A percentile compares a stretch with the other conserved stretches of the same genome.
Conservation (phyloP, 1,284 basidiomycete genomes). For the Cryptococcus hybrid region DNA sequence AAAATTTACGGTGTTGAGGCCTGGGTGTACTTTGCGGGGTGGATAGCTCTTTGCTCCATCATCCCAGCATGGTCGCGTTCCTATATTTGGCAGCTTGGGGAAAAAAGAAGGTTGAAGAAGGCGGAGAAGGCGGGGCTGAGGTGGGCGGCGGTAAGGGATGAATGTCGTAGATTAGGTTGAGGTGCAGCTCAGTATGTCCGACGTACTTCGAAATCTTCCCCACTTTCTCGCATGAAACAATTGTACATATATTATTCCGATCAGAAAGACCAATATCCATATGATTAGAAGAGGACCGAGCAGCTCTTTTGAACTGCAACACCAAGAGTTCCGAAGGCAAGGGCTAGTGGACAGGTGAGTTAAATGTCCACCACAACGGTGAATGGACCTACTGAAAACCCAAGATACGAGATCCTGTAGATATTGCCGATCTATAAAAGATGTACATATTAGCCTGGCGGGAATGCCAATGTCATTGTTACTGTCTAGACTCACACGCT, state of each 20-base stretch:
- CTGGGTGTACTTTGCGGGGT: slow-evolving; percentile 7
- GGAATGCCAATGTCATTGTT: background rate
- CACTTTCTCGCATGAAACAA: background rate
- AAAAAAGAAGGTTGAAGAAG: slow-evolving; percentile 1
- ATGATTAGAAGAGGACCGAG: background rate
- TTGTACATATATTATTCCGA: background rate
- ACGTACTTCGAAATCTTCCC: too few relatives aligned
- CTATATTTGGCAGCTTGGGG: slow-evolving; percentile 7
- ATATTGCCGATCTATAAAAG: background rate
- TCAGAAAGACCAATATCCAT: too few relatives aligned
- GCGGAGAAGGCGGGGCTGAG: background rate
- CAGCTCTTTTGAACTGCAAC: background rate
- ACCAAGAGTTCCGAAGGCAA: background rate
- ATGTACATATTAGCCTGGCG: background rate
- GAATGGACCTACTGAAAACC: background rate
- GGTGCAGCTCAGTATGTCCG: background rate
- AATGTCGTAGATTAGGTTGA: background rate
- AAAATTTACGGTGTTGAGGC: slow-evolving; percentile 9
- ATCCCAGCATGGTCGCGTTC: slow-evolving; percentile 10
- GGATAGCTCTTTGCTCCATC: slow-evolving; percentile 7
- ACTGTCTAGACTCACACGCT: slow-evolving; percentile 12
- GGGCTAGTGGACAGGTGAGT: background rate
- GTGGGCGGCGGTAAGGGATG: background rate
- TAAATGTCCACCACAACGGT: background rate
- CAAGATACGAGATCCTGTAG: background rate